Base-by-base conservation (phyloP, 345 rosid species). In the Geranium brycei region DNA sequence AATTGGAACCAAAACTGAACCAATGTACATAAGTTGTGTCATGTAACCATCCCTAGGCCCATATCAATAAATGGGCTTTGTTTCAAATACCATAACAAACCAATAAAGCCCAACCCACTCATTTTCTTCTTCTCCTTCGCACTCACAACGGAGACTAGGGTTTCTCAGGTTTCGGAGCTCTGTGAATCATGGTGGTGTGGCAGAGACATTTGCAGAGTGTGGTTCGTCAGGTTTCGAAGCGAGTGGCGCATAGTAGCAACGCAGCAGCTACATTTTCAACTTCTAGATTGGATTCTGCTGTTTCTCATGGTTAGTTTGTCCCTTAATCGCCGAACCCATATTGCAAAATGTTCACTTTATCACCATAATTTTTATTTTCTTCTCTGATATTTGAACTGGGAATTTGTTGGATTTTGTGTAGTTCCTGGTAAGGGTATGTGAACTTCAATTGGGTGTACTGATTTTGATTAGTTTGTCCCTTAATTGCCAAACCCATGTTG, bases 181-280 rank as follows among this genome's bases (percentile, higher is more conserved):
- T 0, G 53, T 5, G 15, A 47, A 47, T 11, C 53, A 86, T 86
- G 97, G 87, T 78, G 74, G 85, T 82, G 17, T 87, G 96, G 96
- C 91, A 79, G 75, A 81, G 86, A 70, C 75, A 83, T 73, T 69
- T 91, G 41, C 95, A 78, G 69, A 66, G 67, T 1, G 66, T 72
- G 12, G 38, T 85, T 72, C 81, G 81, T 62, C 86, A 73, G 53
- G 75, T 79, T 63, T 80, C 77, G 61, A 82, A 69, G 65, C 73
- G 75, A 60, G 77, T 74, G 66, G 85, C 61, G 67, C 69, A 64
- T 16, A 66, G 58, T 64, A 64, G 67, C 75, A 71, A 69, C 68
- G 66, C 77, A 1, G 62, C 63, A 35, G 63, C 81, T 28, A 70
- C 57, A 59, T 73, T 68, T 63, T 69, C 80, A 41, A 57, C 69